A percentile compares a stretch with the other conserved stretches of the same genome.
Conservation (phyloP, 495 filamentous ascomycete species). For the Xylaria castorea region DNA sequence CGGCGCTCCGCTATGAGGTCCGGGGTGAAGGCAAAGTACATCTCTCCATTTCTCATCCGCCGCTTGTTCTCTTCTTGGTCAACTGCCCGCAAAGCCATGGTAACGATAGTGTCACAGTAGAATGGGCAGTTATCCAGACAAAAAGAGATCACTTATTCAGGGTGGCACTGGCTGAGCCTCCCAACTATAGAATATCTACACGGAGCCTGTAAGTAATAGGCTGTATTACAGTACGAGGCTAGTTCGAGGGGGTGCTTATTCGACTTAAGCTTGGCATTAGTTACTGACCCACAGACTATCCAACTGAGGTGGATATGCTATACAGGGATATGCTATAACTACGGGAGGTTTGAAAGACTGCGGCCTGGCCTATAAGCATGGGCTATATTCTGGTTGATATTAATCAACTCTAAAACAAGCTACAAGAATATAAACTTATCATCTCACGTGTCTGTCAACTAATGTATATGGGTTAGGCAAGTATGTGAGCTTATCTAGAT, state of each 20-base stretch:
- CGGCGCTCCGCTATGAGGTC: constrained; percentile 60
- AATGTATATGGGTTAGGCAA: not conserved
- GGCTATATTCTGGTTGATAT: not conserved
- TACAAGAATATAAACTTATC: not conserved
- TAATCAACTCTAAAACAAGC: not conserved
- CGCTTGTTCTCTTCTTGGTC: constrained; percentile 49
- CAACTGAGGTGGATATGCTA: not conserved
- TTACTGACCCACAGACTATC: constrained; percentile 1
- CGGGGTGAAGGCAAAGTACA: constrained; percentile 57
- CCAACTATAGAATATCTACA: not conserved
- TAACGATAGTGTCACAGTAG: not conserved
- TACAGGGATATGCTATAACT: no score
- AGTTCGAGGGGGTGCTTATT: not conserved
- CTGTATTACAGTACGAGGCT: not conserved
- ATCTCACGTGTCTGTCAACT: not conserved
- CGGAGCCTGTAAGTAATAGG: not conserved
- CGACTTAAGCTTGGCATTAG: constrained; percentile 14
- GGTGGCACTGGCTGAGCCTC: not conserved
- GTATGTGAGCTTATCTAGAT: not conserved
- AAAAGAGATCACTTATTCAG: not conserved
- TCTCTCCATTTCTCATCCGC: constrained; percentile 58
- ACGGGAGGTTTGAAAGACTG: not conserved
- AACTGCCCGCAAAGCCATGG: constrained; percentile 26
- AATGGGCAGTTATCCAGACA: not conserved
- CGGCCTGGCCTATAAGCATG: not conserved